Conservation (phyloP, 1,139 yeast genomes). For the Kurtzmaniella quercitrusa region DNA sequence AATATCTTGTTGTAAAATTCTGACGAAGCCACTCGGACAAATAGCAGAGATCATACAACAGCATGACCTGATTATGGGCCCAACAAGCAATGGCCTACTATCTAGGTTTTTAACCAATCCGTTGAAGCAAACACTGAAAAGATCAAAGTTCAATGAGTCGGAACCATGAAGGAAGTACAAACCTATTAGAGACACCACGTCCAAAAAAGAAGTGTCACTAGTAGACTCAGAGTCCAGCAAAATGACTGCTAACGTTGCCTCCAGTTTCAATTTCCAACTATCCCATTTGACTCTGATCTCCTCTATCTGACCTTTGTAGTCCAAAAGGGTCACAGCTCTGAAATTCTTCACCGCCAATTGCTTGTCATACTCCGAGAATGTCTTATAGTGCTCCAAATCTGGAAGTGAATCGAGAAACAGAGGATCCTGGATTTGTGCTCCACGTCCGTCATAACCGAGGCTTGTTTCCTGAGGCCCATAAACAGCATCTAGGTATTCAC, state of each 20-base stretch:
- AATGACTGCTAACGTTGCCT: constrained; percentile 11
- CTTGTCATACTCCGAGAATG: background rate
- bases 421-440: background rate
- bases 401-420: background rate
- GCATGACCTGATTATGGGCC: background rate
- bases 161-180: background rate
- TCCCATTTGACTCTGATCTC: background rate
- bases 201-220: background rate
- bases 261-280: constrained; percentile 4
- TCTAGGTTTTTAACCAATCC: background rate
- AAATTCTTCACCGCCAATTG: background rate
- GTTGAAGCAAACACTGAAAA: background rate
- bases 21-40: background rate
- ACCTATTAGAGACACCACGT: background rate
- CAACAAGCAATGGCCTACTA: background rate
- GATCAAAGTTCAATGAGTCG: background rate
- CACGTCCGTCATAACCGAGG: background rate
- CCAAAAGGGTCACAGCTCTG: background rate
- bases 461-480: background rate
- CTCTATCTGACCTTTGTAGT: background rate
- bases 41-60: background rate
- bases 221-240: background rate
- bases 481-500: background rate
- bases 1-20: background rate
- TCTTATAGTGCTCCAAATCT: background rate